Evolutionary conservation across 2,329 filamentous ascomycete species (phyloP), one percentile per base, ranked within the genome.

Genomic region (Xylariaceae sp.): DNA sequence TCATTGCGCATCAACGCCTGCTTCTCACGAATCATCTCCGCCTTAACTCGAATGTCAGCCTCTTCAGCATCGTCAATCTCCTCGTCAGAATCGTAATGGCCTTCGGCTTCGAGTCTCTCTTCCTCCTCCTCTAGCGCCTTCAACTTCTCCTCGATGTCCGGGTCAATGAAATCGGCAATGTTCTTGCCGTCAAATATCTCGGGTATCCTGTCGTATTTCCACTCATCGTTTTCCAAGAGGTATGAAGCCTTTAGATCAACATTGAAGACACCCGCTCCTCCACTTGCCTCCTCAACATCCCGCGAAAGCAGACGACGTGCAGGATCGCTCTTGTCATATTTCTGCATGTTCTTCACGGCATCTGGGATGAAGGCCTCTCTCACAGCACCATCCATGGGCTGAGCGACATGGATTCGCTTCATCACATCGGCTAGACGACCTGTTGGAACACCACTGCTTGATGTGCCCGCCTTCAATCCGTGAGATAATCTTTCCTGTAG

Each of bases 161-260:
- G 90, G 59, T 97, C 93, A 60, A 98, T 82, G 65, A 88, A 98
- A 67, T 98, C 93, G 70, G 91, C 93, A 43, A 98, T 87, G 65
- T 98, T 98, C 77, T 91, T 90, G 66, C 93, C 93, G 61, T 97
- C 83, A 65, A 90, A 86, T 37, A 96, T 76, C 67, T 98, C 93
- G 24, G 93, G 93, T 41, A 97, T 87, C 68, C 87, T 89, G 71
- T 98, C 94, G 63, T 95, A 80, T 66, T 95, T 95, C 93, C 93
- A 97, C 44, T 93, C 89, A 32, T 85, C 80, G 62, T 96, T 81
- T 50, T 86, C 88, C 49, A 97, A 81, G 13, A 89, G 68, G 65
- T 95, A 98, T 60, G 93, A 87, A 61, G 88, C 81, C 64, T 88
- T 86, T 59, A 97, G 77, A 61, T 98, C 89, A 56, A 96, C 82